phyloP scores from a whole-genome alignment of 495 filamentous ascomycete species.

The Mycothermus thermophilus region DNA sequence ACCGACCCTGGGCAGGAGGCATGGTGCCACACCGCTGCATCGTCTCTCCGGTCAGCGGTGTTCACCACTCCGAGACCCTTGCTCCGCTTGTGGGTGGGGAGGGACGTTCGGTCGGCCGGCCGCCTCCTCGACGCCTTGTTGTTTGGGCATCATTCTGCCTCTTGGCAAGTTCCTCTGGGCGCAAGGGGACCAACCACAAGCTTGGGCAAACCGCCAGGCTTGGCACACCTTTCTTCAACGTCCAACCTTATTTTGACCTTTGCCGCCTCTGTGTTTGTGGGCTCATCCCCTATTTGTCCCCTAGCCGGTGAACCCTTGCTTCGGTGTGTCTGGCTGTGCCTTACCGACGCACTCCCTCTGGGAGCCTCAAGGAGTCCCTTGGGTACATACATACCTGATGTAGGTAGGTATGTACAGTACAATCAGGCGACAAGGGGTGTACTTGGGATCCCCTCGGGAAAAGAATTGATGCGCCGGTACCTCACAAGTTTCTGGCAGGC shows the following conservation, averaged over 20 bases:
- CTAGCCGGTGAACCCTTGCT: conserved; percentile 2
- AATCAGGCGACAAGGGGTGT: too few species aligned
- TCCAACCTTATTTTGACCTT: conserved; percentile 6
- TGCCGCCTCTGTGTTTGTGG: conserved; percentile 4
- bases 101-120: too few species aligned
- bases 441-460: too few species aligned
- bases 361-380: too few species aligned
- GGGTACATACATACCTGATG: too few species aligned
- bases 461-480: conserved; percentile 4
- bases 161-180: conserved; percentile 10
- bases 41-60: neutral
- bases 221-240: neutral
- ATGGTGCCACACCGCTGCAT: conserved; percentile 22
- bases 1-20: conserved; percentile 9
- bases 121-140: conserved; percentile 3
- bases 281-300: neutral
- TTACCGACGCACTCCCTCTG: neutral
- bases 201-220: too few species aligned
- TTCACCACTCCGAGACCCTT: too few species aligned
- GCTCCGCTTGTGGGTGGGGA: too few species aligned
- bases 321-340: neutral
- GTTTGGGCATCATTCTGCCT: neutral
- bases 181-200: too few species aligned
- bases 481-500: conserved; percentile 3
- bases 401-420: too few species aligned